Percentiles rank a stretch among this genome's conserved stretches.
Evolutionary conservation across 1,139 yeast species (phyloP).

Genomic region (Suhomyces terraborum): DNA sequence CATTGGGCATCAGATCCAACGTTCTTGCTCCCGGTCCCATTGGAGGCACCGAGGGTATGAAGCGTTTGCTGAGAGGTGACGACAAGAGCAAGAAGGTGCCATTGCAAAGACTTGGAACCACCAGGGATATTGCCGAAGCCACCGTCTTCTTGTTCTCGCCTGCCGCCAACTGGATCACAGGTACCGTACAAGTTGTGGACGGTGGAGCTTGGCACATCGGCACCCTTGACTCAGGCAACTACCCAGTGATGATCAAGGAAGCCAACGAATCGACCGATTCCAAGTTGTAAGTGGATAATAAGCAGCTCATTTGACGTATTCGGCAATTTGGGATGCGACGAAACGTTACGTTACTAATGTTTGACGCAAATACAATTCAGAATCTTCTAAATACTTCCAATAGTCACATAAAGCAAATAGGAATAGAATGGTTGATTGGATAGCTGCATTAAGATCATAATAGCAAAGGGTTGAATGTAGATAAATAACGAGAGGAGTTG

Average conservation of each 20-base stretch:
- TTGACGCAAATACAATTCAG: no score
- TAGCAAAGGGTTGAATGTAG: no score
- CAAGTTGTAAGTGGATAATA: conserved; percentile 12
- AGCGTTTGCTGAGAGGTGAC: conserved; percentile 48
- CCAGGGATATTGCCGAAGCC: conserved; percentile 84
- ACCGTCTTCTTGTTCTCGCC: conserved; percentile 83
- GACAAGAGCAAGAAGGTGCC: conserved; percentile 56
- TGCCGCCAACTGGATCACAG: conserved; percentile 77
- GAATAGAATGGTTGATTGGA: no score
- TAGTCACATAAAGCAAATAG: no score
- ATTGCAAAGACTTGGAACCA: conserved; percentile 71
- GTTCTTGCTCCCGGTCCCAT: conserved; percentile 90
- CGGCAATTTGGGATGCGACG: no score
- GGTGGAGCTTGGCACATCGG: conserved; percentile 91
- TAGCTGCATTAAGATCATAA: no score
- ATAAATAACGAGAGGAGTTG: no score
- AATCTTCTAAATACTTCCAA: no score
- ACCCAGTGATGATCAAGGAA: conserved; percentile 34
- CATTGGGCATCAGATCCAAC: conserved; percentile 77
- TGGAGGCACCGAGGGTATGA: conserved; percentile 78
- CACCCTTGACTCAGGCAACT: conserved; percentile 27
- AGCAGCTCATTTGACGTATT: not conserved
- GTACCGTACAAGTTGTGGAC: conserved; percentile 83
- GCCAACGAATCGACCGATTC: conserved; percentile 14
- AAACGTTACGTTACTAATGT: no score